Conservation (phyloP, 768 basidiomycete species). For the Leccinum imitatum region DNA sequence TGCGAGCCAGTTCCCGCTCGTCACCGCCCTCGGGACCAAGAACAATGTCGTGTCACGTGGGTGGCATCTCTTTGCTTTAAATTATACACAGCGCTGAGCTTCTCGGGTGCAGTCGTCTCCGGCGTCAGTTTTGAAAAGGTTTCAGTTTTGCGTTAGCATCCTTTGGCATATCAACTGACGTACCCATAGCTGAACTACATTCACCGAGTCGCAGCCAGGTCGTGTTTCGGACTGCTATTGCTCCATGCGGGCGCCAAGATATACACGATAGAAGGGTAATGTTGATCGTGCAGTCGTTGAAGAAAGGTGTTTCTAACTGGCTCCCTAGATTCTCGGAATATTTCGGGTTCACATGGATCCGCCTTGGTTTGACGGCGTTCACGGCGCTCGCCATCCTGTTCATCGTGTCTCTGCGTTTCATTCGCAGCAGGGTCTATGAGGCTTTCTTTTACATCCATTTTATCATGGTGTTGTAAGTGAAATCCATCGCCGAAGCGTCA, state of each 20-base stretch:
- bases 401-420: conserved; percentile 47
- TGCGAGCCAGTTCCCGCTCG: conserved; percentile 40
- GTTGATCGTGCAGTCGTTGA: background rate
- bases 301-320: background rate
- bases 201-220: conserved; percentile 51
- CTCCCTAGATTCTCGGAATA: background rate
- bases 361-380: conserved; percentile 37
- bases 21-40: conserved; percentile 48
- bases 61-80: background rate
- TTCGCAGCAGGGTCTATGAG: conserved; percentile 50
- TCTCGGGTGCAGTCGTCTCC: conserved; percentile 24
- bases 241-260: conserved; percentile 40
- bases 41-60: conserved; percentile 45
- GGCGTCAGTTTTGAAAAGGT: conserved; percentile 32
- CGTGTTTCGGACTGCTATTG: conserved; percentile 46
- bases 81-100: background rate
- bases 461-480: conserved; percentile 39
- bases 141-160: background rate
- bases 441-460: conserved; percentile 52
- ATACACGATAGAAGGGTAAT: conserved; percentile 7
- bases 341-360: conserved; percentile 22
- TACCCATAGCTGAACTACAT: conserved; percentile 36
- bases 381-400: conserved; percentile 42
- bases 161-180: conserved; percentile 4
- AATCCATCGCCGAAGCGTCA: background rate